A percentile compares a stretch with the other conserved stretches of the same genome.
phyloP scores from a whole-genome alignment of 75 land plant genomes.

The Isoetes taiwanensis region DNA sequence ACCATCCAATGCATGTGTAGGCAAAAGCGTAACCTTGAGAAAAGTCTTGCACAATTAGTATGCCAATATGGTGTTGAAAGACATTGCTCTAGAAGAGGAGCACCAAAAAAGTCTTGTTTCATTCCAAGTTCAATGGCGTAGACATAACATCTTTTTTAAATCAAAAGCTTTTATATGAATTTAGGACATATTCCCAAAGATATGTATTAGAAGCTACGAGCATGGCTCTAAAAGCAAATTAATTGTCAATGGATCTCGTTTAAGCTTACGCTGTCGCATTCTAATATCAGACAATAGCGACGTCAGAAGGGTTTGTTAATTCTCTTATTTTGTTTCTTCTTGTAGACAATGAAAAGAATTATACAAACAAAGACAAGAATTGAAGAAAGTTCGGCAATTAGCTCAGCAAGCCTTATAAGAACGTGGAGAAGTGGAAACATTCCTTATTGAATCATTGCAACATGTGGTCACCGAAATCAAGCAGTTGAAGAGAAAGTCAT shows the following conservation, averaged over 20 bases:
- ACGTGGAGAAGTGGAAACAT: conserved; percentile 24
- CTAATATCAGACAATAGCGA: no score
- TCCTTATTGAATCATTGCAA: conserved; percentile 23
- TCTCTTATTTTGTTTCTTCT: no score
- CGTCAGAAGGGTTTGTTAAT: no score
- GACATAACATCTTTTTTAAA: not conserved
- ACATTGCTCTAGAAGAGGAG: conserved; percentile 18
- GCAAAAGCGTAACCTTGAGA: conserved; percentile 17
- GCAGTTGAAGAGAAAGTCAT: no score
- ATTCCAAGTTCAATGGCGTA: conserved; percentile 15
- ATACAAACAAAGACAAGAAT: conserved; percentile 21
- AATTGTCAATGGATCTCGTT: no score
- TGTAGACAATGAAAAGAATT: conserved; percentile 20
- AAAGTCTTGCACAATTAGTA: conserved; percentile 21
- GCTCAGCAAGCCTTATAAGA: conserved; percentile 18
- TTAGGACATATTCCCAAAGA: no score
- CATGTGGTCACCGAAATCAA: no score
- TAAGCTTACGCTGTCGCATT: no score
- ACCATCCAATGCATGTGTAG: no score
- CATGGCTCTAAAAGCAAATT: no score
- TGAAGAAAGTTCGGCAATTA: conserved; percentile 22
- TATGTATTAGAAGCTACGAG: no score
- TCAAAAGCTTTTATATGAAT: no score
- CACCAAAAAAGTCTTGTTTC: conserved; percentile 10
- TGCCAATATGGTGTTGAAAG: conserved; percentile 28